A percentile compares a stretch with the other conserved stretches of the same genome.
Conservation (phyloP, 2,329 filamentous ascomycete species). For the Dactylellina cionopaga region DNA sequence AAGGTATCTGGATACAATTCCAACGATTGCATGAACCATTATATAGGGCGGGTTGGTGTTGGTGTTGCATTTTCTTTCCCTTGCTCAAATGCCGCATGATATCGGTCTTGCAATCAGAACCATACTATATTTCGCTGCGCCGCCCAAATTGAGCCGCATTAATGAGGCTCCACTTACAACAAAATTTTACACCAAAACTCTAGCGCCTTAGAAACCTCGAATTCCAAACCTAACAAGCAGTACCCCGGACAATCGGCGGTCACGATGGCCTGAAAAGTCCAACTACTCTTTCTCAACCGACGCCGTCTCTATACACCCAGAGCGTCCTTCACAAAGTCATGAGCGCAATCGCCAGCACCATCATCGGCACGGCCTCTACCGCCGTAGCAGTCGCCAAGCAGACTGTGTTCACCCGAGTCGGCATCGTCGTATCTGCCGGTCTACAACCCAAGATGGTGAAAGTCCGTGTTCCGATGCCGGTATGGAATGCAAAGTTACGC, state of each 20-base stretch:
- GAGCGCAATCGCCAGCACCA: conserved; percentile 9
- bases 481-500: conserved; percentile 77
- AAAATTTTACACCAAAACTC: conserved; percentile 31
- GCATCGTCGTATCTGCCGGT: conserved; percentile 80
- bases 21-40: too few relatives aligned
- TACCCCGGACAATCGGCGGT: not conserved
- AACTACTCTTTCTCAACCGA: too few relatives aligned
- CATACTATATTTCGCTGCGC: too few relatives aligned
- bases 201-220: not conserved
- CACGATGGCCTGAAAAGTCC: conserved; percentile 19
- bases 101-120: too few relatives aligned
- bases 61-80: not conserved
- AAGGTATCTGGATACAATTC: too few relatives aligned
- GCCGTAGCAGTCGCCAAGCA: conserved; percentile 11
- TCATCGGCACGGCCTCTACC: not conserved
- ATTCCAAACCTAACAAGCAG: not conserved
- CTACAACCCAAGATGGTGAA: conserved; percentile 82
- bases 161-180: conserved; percentile 24
- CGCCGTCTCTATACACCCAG: too few relatives aligned
- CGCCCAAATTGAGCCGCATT: not conserved
- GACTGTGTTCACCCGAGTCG: conserved; percentile 58
- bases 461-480: conserved; percentile 75
- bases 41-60: too few relatives aligned
- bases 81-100: too few relatives aligned
- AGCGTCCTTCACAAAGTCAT: not conserved